phyloP scores from a whole-genome alignment of 768 basidiomycete genomes.

The Rhizopogon salebrosus region DNA sequence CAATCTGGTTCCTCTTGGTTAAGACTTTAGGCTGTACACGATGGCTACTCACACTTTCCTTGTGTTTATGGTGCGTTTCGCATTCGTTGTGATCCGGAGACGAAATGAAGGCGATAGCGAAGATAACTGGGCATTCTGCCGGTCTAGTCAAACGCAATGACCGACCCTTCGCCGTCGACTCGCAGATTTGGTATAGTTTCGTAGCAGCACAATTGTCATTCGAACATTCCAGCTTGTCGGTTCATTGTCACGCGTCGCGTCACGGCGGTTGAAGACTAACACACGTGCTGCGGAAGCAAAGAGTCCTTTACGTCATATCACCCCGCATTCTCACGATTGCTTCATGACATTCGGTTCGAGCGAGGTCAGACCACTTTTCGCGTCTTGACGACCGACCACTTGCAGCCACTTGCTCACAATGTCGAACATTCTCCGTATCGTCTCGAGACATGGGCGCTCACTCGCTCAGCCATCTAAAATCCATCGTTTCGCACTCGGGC shows the following conservation, averaged over 20 bases:
- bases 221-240: background rate
- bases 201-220: background rate
- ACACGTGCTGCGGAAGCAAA: background rate
- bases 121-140: background rate
- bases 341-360: background rate
- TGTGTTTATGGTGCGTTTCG: background rate
- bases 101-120: background rate
- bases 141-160: background rate
- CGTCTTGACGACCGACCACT: constrained; percentile 10
- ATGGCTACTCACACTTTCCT: background rate
- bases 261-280: background rate
- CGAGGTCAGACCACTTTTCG: background rate
- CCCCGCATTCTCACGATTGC: constrained; percentile 21
- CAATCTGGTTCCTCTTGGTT: background rate
- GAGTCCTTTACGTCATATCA: constrained; percentile 21
- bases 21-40: background rate
- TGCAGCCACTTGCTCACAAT: constrained; percentile 8
- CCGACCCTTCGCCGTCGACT: background rate
- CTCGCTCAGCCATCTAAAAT: constrained; percentile 1
- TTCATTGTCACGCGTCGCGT: background rate
- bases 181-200: background rate
- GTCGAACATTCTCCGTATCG: constrained; percentile 8
- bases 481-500: constrained; percentile 12
- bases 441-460: constrained; percentile 1
- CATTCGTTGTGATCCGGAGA: too few species aligned